Base-by-base conservation (phyloP, 495 filamentous ascomycete species). In the Xylaria grammica region DNA sequence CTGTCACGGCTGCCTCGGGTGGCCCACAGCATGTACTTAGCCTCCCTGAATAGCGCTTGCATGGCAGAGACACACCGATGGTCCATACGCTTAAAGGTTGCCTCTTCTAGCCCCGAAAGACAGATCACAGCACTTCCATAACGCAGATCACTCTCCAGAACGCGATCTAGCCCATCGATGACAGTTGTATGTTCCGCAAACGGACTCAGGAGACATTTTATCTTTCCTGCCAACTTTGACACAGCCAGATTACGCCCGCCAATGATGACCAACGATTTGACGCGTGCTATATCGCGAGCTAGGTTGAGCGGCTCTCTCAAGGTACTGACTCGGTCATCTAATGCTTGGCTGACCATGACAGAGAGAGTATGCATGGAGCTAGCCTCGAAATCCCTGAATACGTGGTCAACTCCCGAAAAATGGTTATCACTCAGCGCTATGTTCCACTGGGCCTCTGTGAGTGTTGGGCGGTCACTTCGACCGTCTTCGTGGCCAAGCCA, bases 401-500 rank as follows among this genome's bases (percentile, higher is more conserved):
- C 27, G 17, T 34, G 17, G 30, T 87, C 85, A 36, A 82, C 67
- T 2, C 81, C 79, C 0, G 79, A 81, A 44, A 87, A 86, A 1
- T 76, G 75, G 1, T 59, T 55, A 0, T 71, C 68, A 15, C 62
- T 60, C 20, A 86, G 69, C 7, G 80, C 17, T 0, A 11, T 9
- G 46, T 81, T 63, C 85, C 84, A 87, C 32, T 70, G 44, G 0
- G 58, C 60, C 0, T 62, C 52, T 1, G 74, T 70, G n/a, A 81
- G 48, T 22, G 51, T 65, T 17, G 82, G 78, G 0, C 71, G 55
- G 5, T 69, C 60, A 1, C 36, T 64, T 20, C 80, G 65, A 1
- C 73, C 74, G 8, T 84, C 64, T 4, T 77, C 65, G 10, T 64
- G 59, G 20, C 79, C 78, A 19, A 74, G 59, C 82, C 83, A 85